phyloP scores from a whole-genome alignment of 441 rosid genomes.

The Erodium texanum region DNA sequence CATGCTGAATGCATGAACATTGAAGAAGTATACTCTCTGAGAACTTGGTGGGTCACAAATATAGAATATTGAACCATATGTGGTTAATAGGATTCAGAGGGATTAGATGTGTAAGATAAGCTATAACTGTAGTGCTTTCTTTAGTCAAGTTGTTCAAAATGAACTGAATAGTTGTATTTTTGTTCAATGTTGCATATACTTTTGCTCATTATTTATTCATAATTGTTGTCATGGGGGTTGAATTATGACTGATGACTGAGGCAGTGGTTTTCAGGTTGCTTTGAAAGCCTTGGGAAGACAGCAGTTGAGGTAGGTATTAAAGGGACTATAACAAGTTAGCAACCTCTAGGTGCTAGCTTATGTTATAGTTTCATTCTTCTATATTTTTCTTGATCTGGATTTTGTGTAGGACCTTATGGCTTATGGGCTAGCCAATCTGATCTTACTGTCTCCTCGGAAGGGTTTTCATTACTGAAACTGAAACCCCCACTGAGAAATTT shows the following conservation, averaged over 20 bases:
- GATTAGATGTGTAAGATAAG: too few relatives aligned
- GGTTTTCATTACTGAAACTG: neutral
- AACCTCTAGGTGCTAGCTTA: neutral
- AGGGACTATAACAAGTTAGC: too few relatives aligned
- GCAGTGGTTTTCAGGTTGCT: neutral
- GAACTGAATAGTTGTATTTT: neutral
- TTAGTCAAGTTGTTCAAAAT: neutral
- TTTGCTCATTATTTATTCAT: neutral
- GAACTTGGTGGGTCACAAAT: too few relatives aligned
- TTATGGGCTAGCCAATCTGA: neutral
- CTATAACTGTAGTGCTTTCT: neutral
- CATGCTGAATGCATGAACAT: too few relatives aligned
- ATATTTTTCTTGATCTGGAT: neutral
- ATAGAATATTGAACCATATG: too few relatives aligned
- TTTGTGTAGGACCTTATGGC: too few relatives aligned
- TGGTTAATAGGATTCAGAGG: neutral
- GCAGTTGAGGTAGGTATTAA: neutral
- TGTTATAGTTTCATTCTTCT: neutral
- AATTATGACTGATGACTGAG: neutral
- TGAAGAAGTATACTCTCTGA: too few relatives aligned
- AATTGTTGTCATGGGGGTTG: too few relatives aligned
- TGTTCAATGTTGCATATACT: neutral
- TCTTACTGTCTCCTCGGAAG: neutral
- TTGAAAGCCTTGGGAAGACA: neutral
- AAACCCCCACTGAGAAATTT: neutral